Evolutionary conservation across 768 basidiomycete genomes (phyloP), one percentile per base, ranked within the genome.

Genomic region (Termitomyces sp.): DNA sequence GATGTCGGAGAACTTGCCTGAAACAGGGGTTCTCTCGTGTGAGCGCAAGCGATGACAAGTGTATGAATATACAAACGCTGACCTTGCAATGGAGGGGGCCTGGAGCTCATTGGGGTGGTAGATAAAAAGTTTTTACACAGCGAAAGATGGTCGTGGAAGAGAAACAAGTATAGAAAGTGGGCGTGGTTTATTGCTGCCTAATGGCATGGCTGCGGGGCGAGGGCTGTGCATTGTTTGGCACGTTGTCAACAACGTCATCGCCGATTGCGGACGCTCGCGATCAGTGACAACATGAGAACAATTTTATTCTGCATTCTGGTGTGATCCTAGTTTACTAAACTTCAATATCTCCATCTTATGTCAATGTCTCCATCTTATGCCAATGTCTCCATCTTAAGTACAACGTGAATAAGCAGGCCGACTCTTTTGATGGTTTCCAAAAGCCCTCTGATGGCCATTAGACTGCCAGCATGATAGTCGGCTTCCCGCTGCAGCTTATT

Each of bases 61-160:
- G n/a, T n/a, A 43, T 19, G 16, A 34, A 10, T 17, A 12, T 3
- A 52, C 23, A 23, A 42, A 19, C 11, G 64, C 72, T 52, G 54
- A 76, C 76, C 74, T 75, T 68, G 68, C 17, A 72, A 70, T 27
- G 75, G 77, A 64, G 75, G 76, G 54, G 69, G 68, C 63, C 76
- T 69, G 52, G 63, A 67, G 54, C 68, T 67, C 73, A 76, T 78
- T 45, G 54, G 55, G 54, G 27, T 42, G 54, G 48, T 7, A 37
- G 25, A 30, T 14, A 28, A 46, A 21, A 54, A 39, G 43, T 55
- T 58, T 40, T 58, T 40, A 50, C 45, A 49, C 52, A 25, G 34
- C 43, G 35, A 41, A 16, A 52, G 52, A 32, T 48, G 47, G 39
- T 47, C 14, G 59, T 55, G 55, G 58, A 56, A 42, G 58, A 43